Evolutionary conservation across 2,329 filamentous ascomycete species (phyloP), one percentile per base, ranked within the genome.

Genomic region (Aspergillus eucalypticola): DNA sequence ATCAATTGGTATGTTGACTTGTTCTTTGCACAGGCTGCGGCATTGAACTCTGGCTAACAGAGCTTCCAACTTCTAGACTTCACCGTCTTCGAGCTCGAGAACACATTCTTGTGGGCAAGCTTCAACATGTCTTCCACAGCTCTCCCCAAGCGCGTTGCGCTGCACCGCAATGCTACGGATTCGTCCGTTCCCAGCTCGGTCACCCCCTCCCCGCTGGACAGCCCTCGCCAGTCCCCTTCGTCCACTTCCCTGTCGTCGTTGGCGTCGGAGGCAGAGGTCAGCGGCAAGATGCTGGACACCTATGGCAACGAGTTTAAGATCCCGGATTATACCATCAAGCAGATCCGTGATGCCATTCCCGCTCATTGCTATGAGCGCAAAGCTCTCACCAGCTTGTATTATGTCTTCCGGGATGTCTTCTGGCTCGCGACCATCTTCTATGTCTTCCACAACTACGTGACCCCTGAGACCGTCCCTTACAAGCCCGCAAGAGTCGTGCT

Each of bases 341-440:
- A 99, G 75, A 94, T 99, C 75, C 89, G 92, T 73, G 90, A 96
- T 80, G 95, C 95, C 76, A 99, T 99, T 69, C 95, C 95, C 66
- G 92, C 93, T 79, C 95, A 97, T 84, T 99, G 95, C 86, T 98
- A 90, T 78, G 84, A 97, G 82, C 90, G 95, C 63, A 96, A 91
- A 50, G 90, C 86, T 63, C 75, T 86, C 66, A 87, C 81, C 66
- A 90, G 93, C 67, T 83, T 97, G 74, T 80, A 76, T 72, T 98
- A 98, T 79, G 93, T 98, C 70, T 84, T 87, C 72, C 88, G 94
- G 64, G 95, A 99, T 78, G 76, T 96, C 49, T 78, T 82, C 66
- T 86, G 84, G 69, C 82, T 98, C 39, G 88, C 84, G 48, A 80
- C 83, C 73, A 93, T 90, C 67, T 98, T 98, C 80, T 89, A 88